Evolutionary conservation across 306 rosid genomes (phyloP), one percentile per base, ranked within the genome.

Genomic region (Adenanthera pavonina): DNA sequence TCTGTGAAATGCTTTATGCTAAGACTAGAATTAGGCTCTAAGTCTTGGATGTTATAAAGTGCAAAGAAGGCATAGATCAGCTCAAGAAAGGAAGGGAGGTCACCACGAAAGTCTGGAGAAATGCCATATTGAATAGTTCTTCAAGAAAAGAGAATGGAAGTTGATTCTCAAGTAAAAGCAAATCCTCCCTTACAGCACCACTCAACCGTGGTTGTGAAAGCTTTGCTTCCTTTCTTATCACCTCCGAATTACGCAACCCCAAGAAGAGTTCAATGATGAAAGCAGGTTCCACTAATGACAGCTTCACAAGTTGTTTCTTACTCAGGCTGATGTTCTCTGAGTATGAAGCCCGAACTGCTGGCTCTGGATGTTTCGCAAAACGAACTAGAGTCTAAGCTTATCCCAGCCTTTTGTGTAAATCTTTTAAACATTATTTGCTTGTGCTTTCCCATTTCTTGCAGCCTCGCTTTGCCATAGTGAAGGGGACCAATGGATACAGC

Each of bases 81-180:
- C 16, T 49, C 17, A 49, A 49, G 17, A 49, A 49, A 49, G 0
- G 53, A 13, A 49, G 17, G 53, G 16, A 13, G 0, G 4, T 49
- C 5, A 49, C 17, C 53, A 49, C 53, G 17, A 49, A 11, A 16
- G 16, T 13, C 4, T 11, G 3, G 4, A 4, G 53, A 49, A 49
- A 49, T 12, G 53, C 53, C 3, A 2, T 49, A 49, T 49, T 13
- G 53, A 2, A 49, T 49, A 49, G 53, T 2, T 49, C 53, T 49
- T 49, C 16, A 49, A 49, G 16, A 49, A 49, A 12, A 49, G 3
- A 49, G 17, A 49, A 49, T 3, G 53, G 53, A 49, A 49, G 53
- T 49, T 12, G 17, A 56, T 74, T 74, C 53, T 81, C 84, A 2
- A 74, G 48, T 20, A 53, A 33, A 10, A 81, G 0, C 68, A 81